Evolutionary conservation across 2,329 filamentous ascomycete species (phyloP), one percentile per base, ranked within the genome.

Genomic region (Penicillium sp.): DNA sequence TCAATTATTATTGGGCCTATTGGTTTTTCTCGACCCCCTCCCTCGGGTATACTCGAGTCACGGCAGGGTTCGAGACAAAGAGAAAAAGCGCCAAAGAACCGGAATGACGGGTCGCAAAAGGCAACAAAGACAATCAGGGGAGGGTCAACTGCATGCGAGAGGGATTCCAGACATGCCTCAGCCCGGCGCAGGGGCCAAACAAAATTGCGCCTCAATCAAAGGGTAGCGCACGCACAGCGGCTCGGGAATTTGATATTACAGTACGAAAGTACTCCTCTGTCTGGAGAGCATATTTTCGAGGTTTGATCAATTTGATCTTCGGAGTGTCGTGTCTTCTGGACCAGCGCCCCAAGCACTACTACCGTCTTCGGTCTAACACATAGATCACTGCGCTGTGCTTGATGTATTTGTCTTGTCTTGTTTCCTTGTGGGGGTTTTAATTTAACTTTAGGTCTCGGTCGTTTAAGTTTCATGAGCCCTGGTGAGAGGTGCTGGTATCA

Each of bases 181-280:
- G 31, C 31, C 40, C 29, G 48, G 29, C 40, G 48, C 48, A 44
- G 48, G 40, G 40, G 40, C 40, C 48, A n/a, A 19, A 36, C 26
- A 45, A 14, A 23, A 45, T 43, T 43, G n/a, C 40, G 40, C 24
- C 40, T 28, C 40, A 43, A 43, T 43, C 24, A 45, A 45, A 45
- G 42, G 23, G 18, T 31, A 45, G 42, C 28, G 13, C 24, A 31
- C 11, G 42, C 21, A 45, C 42, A 18, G 33, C 14, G 42, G 42
- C 10, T 18, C 6, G 39, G 21, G 18, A 14, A 33, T 45, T 31
- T 31, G 42, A 45, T 45, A 31, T 45, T 45, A 45, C 37, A 8
- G 34, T 3, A 37, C 14, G 7, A 33, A 9, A 8, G 6, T 33
- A 33, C 10, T 28, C 24, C 10, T 28, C 10, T 19, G 5, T 42